These are phyloP conservation scores for Malus asiatica DNA, from an alignment of 306 rosid species.

Conservation along the genomic window DNA sequence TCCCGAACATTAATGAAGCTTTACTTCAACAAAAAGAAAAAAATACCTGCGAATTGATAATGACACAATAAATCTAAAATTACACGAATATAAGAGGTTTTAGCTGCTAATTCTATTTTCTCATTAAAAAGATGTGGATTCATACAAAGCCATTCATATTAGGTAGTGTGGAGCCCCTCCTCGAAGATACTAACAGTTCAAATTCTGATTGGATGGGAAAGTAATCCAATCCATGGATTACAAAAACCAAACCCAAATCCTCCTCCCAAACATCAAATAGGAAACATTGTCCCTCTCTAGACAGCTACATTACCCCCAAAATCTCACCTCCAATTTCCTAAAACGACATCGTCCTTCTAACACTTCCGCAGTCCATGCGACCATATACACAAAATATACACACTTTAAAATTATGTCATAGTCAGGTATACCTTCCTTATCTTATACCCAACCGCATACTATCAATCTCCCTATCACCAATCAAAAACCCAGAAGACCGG, in stretches of 20 bases:
- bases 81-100: too few relatives aligned
- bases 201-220: background rate
- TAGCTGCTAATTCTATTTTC: too few relatives aligned
- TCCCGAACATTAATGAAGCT: too few relatives aligned
- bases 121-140: background rate
- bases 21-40: too few relatives aligned
- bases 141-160: background rate
- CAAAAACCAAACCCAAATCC: background rate
- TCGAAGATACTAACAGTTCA: background rate
- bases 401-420: background rate
- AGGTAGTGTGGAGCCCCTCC: background rate
- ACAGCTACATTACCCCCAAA: background rate
- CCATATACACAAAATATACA: background rate
- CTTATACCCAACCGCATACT: constrained; percentile 27
- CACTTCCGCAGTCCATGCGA: background rate
- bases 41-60: too few relatives aligned
- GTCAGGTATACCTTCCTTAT: constrained; percentile 25
- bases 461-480: background rate
- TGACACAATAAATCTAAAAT: too few relatives aligned
- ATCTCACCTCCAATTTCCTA: background rate
- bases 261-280: background rate
- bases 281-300: background rate
- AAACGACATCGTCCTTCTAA: background rate
- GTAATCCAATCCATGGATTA: background rate
- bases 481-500: background rate